Conservation (phyloP, 768 basidiomycete genomes). For the Lepiota subincarnata region DNA sequence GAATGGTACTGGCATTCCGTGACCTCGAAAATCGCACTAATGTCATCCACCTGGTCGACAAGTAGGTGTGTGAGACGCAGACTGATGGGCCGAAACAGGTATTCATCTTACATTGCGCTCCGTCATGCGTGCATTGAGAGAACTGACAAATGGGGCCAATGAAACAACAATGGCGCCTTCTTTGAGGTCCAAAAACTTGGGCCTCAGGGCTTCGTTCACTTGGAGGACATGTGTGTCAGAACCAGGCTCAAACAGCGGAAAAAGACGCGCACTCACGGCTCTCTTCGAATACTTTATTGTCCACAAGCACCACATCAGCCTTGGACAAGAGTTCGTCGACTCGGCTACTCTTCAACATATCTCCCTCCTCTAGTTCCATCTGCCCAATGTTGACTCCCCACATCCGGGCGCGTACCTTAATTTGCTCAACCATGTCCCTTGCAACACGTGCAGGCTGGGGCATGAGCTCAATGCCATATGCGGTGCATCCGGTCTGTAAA, state of each 20-base stretch:
- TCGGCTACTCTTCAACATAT: conserved; percentile 71
- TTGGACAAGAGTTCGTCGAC: conserved; percentile 67
- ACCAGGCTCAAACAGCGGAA: not conserved
- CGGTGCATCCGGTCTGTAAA: conserved; percentile 71
- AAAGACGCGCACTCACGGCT: conserved; percentile 48
- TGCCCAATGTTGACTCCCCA: conserved; percentile 82
- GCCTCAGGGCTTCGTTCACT: conserved; percentile 87
- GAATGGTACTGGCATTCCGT: conserved; percentile 62
- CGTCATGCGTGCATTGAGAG: conserved; percentile 68
- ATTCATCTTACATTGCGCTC: conserved; percentile 69
- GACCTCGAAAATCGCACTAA: conserved; percentile 79
- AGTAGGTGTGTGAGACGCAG: too few relatives aligned
- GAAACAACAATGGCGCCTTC: conserved; percentile 90
- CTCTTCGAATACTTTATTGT: conserved; percentile 81
- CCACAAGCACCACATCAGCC: conserved; percentile 90
- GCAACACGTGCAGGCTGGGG: conserved; percentile 80
- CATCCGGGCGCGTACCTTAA: conserved; percentile 76
- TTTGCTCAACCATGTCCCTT: conserved; percentile 66
- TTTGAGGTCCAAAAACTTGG: conserved; percentile 91
- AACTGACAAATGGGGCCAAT: conserved; percentile 79
- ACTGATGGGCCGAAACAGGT: too few relatives aligned
- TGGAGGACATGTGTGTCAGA: conserved; percentile 9
- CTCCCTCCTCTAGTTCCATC: conserved; percentile 77
- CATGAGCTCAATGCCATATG: conserved; percentile 79
- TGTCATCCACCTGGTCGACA: conserved; percentile 71